Evolutionary conservation across 2,329 filamentous ascomycete genomes (phyloP).

Genomic region (Cytospora paraplurivora): DNA sequence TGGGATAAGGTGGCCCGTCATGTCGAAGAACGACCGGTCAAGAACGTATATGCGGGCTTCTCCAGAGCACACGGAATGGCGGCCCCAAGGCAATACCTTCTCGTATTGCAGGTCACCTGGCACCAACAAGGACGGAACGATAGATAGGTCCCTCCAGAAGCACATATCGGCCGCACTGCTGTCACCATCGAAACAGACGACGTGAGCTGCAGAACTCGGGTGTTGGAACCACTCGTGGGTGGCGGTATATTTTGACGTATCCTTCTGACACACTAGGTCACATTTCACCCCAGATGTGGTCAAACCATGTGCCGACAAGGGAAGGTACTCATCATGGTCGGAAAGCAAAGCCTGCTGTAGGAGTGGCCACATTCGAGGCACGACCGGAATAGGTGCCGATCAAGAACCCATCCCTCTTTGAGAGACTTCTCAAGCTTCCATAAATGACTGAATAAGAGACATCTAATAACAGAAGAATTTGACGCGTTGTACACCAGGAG

Average conservation of each 20-base stretch:
- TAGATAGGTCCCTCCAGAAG: neutral
- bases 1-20: neutral
- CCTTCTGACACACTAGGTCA: conserved; percentile 22
- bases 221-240: conserved; percentile 8
- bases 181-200: neutral
- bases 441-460: conserved; percentile 34
- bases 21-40: neutral
- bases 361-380: conserved; percentile 29
- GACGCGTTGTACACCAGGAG: conserved; percentile 32
- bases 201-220: neutral
- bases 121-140: neutral
- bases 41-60: neutral
- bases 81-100: neutral
- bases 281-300: conserved; percentile 33
- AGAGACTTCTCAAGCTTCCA: conserved; percentile 28
- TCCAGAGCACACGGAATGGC: neutral
- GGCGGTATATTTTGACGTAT: neutral
- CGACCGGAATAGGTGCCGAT: conserved; percentile 27
- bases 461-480: conserved; percentile 37
- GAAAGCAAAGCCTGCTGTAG: conserved; percentile 31
- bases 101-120: neutral
- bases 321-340: conserved; percentile 26
- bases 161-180: neutral
- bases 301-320: conserved; percentile 32
- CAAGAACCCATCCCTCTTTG: conserved; percentile 20